Evolutionary conservation across 164 flowering plant species (phyloP), one percentile per base, ranked within the genome.

Genomic region (Stephania japonica): DNA sequence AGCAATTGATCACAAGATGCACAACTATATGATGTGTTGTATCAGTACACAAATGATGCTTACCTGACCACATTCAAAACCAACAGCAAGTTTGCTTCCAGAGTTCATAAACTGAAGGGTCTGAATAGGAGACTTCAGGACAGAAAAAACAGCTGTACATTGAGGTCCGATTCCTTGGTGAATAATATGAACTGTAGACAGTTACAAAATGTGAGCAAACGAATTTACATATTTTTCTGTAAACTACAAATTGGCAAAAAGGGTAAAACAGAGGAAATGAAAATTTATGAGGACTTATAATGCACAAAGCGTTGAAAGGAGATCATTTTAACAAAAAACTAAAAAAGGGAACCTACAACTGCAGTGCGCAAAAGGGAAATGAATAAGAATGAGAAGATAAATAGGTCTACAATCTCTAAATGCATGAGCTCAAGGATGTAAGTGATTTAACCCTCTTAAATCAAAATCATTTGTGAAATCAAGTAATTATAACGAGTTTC

Each of bases 61-160:
- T 67, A 92, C 98, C 74, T 79, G 90, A 65, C 92, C 91, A 85
- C 87, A 79, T 62, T 86, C 86, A 85, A 78, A 94, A 75, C 97
- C 98, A 14, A 87, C 88, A 66, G 86, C 90, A 83, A 90, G 90
- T 80, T 80, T 87, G 68, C 79, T 79, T 65, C 93, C 97, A 82
- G 75, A 85, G 53, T 79, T 73, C 67, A 75, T 69, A 81, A 78
- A 87, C 42, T 82, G 79, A 69, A 94, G 77, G 64, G 75, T 72
- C 50, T 86, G 73, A 49, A 94, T 81, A 16, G 91, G 86, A 79
- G 97, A 92, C 73, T 72, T 77, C n/a, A 87, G 72, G 69, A 88
- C 56, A 53, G 88, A 84, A 81, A 89, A 85, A 21, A 86, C 78
- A 67, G 92, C 89, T 13, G 65, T 69, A 72, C 89, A 87, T 27